Evolutionary conservation across 192 early-diverging fungal genomes (phyloP).

Genomic region (Gryganskiella cystojenkinii): DNA sequence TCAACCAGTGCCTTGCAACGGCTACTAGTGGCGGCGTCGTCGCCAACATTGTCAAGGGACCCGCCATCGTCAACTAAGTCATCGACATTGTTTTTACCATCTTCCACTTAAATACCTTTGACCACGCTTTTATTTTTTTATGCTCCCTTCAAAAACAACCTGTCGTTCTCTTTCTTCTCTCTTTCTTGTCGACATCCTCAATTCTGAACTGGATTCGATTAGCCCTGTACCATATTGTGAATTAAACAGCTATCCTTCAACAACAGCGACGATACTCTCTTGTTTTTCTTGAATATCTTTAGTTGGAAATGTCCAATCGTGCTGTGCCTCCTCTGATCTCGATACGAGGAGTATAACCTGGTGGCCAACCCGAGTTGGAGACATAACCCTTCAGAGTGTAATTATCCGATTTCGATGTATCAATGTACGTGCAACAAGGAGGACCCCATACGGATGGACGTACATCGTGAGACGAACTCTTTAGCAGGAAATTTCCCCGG

Average conservation of each 20-base stretch:
- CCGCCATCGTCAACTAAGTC: conserved; percentile 30
- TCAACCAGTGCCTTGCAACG: conserved; percentile 89
- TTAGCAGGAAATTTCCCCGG: neutral
- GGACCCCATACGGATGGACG: neutral
- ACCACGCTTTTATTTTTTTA: too few species aligned
- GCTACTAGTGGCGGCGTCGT: conserved; percentile 54
- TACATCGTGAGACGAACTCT: neutral
- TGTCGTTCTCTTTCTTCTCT: too few species aligned
- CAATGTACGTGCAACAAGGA: neutral
- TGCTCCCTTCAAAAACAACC: too few species aligned
- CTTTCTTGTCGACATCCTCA: too few species aligned
- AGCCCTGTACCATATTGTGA: too few species aligned
- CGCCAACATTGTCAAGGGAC: conserved; percentile 49
- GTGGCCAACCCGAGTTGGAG: neutral
- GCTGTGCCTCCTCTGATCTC: neutral
- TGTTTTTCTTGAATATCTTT: too few species aligned
- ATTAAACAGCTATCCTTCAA: too few species aligned
- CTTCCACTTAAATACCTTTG: too few species aligned
- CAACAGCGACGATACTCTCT: too few species aligned
- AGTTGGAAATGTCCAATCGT: neutral
- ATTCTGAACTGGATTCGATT: too few species aligned
- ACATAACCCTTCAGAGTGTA: neutral
- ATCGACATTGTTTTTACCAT: too few species aligned
- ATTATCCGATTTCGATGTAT: neutral
- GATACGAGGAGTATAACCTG: neutral